Evolutionary conservation across 352 stramenopile genomes (phyloP), one percentile per base, ranked within the genome.

Genomic region (Globisporangium irregulare): DNA sequence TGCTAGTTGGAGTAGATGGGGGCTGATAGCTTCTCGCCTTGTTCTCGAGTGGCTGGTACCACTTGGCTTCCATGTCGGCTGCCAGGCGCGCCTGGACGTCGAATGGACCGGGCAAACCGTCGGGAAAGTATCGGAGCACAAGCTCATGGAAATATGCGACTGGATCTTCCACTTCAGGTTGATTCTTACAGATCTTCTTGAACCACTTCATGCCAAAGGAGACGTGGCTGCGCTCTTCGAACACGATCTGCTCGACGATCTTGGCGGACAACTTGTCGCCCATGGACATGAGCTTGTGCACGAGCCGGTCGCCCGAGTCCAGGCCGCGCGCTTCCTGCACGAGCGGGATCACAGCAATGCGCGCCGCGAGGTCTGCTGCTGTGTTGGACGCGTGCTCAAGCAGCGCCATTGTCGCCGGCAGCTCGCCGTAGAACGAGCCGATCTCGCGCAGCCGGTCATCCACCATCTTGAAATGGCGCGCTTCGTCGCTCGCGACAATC

Each of bases 121-220:
- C 84, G 0, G 86, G 86, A 67, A 94, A 94, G 72, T 82, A 87
- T 69, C 86, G 71, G 9, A 91, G 72, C 66, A 94, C 86, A 14
- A 95, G 72, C 60, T 94, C 79, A 64, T 95, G 86, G 58, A 95
- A 95, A 68, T 92, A 93, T 22, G 71, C 64, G 25, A 92, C 75
- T 0, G 84, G 75, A 9, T 94, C 80, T 0, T 73, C 38, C 48
- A 79, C 69, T 14, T 73, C 59, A 1, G 32, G 29, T n/a, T 91
- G 79, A 25, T 80, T 60, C 3, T 41, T 64, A 51, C 79, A 87
- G n/a, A 89, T 36, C 51, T 76, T 71, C n/a, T 59, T 59, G 62
- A 95, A 95, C 87, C 87, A 95, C 62, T 94, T 93, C 56, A 95
- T 83, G 14, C 87, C 87, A 24, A 73, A 91, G 7, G 73, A 67